Percentiles rank a stretch among this genome's conserved stretches.
These are phyloP conservation scores for Pistacia integerrima DNA, from an alignment of 345 rosid species.

Conservation along the genomic window DNA sequence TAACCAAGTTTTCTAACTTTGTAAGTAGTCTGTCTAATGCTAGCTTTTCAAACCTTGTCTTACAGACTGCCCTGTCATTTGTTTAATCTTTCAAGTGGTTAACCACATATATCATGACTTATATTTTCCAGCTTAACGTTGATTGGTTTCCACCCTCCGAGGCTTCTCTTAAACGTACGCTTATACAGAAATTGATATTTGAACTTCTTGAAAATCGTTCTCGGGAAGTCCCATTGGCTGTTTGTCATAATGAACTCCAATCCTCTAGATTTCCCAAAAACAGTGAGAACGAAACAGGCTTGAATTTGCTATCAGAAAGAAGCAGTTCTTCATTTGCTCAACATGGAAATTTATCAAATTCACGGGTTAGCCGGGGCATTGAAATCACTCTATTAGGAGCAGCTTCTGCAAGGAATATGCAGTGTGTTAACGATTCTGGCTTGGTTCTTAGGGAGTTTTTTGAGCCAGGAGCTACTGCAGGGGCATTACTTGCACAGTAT, in stretches of 20 bases:
- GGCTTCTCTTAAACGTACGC: constrained; percentile 89
- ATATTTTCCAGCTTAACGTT: constrained; percentile 59
- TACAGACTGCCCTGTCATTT: constrained; percentile 10
- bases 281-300: constrained; percentile 34
- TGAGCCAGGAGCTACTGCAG: constrained; percentile 66
- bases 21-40: constrained; percentile 55
- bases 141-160: constrained; percentile 92
- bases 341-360: constrained; percentile 45
- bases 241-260: constrained; percentile 38
- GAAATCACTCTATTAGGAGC: constrained; percentile 70
- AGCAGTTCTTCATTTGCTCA: constrained; percentile 42
- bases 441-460: constrained; percentile 81
- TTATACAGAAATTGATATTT: constrained; percentile 74
- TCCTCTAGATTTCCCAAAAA: constrained; percentile 46
- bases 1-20: constrained; percentile 64
- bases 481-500: constrained; percentile 66
- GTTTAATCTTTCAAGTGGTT: constrained; percentile 11
- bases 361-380: constrained; percentile 55
- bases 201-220: constrained; percentile 63
- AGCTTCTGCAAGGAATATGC: constrained; percentile 60
- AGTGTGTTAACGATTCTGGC: constrained; percentile 60
- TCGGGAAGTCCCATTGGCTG: constrained; percentile 37
- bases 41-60: neutral
- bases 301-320: constrained; percentile 46
- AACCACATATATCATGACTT: constrained; percentile 8